Percentiles rank a stretch among this genome's conserved stretches.
phyloP scores from a whole-genome alignment of 805 yeast genomes.

The Ogataea zsoltii region DNA sequence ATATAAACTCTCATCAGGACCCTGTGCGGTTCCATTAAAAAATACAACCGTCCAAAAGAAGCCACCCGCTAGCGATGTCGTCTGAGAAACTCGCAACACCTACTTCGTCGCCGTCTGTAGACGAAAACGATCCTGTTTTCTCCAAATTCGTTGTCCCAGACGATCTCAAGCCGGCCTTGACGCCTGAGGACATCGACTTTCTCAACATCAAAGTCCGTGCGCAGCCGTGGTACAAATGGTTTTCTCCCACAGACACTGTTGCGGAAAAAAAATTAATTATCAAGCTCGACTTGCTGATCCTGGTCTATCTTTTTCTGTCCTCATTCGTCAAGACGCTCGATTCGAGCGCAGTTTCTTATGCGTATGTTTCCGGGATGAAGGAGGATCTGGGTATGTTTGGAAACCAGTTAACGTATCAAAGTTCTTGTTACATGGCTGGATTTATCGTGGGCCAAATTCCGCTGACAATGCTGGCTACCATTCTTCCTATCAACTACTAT shows the following conservation, averaged over 20 bases:
- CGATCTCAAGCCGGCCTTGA: background rate
- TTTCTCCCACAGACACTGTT: slow-evolving; percentile 5
- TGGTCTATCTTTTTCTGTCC: slow-evolving; percentile 36
- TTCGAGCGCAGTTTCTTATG: slow-evolving; percentile 58
- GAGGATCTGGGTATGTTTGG: slow-evolving; percentile 59
- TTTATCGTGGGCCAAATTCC: slow-evolving; percentile 64
- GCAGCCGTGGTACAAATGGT: slow-evolving; percentile 8
- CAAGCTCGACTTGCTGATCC: slow-evolving; percentile 6
- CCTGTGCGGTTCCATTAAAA: too few relatives aligned
- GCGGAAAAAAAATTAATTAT: slow-evolving; percentile 7
- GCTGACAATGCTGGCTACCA: slow-evolving; percentile 44
- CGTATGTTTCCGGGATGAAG: slow-evolving; percentile 65
- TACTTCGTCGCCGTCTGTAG: too few relatives aligned
- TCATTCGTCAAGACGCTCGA: slow-evolving; percentile 73
- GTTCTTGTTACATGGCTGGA: slow-evolving; percentile 55
- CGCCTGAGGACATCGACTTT: background rate
- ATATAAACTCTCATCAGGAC: too few relatives aligned
- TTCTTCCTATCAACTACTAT: slow-evolving; percentile 8
- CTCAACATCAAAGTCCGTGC: slow-evolving; percentile 5
- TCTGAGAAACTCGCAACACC: too few relatives aligned
- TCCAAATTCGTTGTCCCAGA: background rate
- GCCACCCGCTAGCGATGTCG: too few relatives aligned
- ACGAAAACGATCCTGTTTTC: background rate
- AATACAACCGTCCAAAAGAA: too few relatives aligned
- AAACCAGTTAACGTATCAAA: slow-evolving; percentile 61